These are phyloP conservation scores for Rhynchospora pubera DNA, from an alignment of 176 grass and related monocot species.

Conservation along the genomic window DNA sequence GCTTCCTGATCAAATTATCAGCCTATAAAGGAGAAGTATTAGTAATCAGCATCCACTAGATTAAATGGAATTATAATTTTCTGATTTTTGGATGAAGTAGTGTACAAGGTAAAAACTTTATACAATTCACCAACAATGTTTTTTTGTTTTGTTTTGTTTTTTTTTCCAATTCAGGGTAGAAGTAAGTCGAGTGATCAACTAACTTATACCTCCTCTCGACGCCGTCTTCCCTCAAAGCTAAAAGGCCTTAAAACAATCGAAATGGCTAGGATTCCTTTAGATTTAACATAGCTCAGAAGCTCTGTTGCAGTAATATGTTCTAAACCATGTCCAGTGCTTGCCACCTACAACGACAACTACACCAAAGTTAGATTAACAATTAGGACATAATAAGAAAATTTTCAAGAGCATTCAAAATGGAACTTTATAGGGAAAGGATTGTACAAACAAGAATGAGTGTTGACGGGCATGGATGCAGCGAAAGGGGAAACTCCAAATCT, in stretches of 20 bases:
- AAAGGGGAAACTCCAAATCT: slow-evolving; percentile 55
- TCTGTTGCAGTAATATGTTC: slow-evolving; percentile 72
- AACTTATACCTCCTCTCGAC: slow-evolving; percentile 55
- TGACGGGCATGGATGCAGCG: slow-evolving; percentile 53
- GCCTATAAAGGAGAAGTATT: slow-evolving; percentile 36
- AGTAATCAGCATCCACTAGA: neutral
- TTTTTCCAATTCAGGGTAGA: neutral
- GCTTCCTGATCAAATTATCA: slow-evolving; percentile 57
- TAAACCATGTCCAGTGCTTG: slow-evolving; percentile 60
- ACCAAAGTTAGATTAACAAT: slow-evolving; percentile 20
- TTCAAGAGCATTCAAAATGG: neutral
- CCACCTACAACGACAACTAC: slow-evolving; percentile 43
- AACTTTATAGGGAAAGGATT: slow-evolving; percentile 40
- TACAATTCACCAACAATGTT: neutral
- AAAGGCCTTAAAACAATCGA: slow-evolving; percentile 92
- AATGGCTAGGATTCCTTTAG: slow-evolving; percentile 53
- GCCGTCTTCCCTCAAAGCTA: slow-evolving; percentile 86
- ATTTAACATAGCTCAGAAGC: slow-evolving; percentile 67
- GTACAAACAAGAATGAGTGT: slow-evolving; percentile 89
- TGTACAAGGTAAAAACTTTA: neutral
- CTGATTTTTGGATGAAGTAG: neutral
- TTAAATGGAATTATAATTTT: neutral
- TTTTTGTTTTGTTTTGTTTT: too few relatives aligned
- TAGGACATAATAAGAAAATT: neutral
- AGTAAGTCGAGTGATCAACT: neutral